Conservation (phyloP, 306 rosid species). For the Begonia masoniana region DNA sequence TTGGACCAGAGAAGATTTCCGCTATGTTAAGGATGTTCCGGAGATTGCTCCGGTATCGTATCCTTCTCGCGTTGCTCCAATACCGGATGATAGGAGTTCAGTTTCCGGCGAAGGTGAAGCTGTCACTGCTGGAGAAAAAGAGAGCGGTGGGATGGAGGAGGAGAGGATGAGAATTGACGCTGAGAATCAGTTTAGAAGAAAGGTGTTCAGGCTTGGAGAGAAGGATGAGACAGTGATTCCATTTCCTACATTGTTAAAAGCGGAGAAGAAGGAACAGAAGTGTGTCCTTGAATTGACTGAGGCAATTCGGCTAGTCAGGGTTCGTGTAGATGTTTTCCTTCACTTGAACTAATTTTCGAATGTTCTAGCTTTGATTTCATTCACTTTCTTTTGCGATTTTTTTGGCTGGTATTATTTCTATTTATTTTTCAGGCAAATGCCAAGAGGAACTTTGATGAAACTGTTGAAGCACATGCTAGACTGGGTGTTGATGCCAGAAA, state of each 20-base stretch:
- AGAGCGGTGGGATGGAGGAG: constrained; percentile 22
- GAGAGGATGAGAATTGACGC: constrained; percentile 43
- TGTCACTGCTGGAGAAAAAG: constrained; percentile 5
- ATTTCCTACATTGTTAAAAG: constrained; percentile 54
- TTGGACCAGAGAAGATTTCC: constrained; percentile 61
- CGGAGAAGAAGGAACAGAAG: constrained; percentile 55
- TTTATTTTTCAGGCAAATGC: constrained; percentile 58
- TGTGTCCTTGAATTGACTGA: constrained; percentile 59
- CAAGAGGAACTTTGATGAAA: constrained; percentile 70
- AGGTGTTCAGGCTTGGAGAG: constrained; percentile 27
- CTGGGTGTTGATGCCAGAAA: constrained; percentile 82
- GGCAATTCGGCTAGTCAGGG: constrained; percentile 85
- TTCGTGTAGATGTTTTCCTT: constrained; percentile 14
- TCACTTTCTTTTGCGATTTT: too few species aligned
- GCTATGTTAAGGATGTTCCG: constrained; percentile 56
- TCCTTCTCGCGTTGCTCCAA: constrained; percentile 54
- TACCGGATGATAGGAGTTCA: constrained; percentile 48
- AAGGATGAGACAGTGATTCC: constrained; percentile 50
- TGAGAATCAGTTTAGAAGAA: constrained; percentile 25
- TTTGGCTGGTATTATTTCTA: constrained; percentile 6
- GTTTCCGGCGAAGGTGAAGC: constrained; percentile 5
- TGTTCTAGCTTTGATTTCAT: neutral
- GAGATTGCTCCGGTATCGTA: constrained; percentile 51
- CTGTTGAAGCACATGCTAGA: constrained; percentile 80
- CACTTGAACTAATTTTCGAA: neutral